A percentile compares a stretch with the other conserved stretches of the same genome.
These are phyloP conservation scores for Exutisphaerella laricina DNA, from an alignment of 2,329 filamentous ascomycete genomes.

Conservation along the genomic window DNA sequence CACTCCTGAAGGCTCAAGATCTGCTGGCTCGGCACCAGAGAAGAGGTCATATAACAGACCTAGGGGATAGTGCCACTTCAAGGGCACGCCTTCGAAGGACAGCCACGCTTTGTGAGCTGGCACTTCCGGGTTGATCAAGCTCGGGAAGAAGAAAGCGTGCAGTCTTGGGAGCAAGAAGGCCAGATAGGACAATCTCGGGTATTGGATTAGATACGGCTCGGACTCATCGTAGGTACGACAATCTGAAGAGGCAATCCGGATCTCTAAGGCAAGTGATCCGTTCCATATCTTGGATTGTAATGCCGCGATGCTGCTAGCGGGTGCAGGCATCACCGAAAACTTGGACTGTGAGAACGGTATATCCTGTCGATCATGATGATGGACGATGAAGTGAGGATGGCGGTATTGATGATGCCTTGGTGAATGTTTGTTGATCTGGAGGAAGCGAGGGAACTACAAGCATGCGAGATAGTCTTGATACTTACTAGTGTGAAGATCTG, in stretches of 20 bases:
- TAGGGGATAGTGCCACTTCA: conserved; percentile 68
- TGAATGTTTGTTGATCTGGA: not conserved
- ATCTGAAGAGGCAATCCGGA: conserved; percentile 53
- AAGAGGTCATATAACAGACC: conserved; percentile 67
- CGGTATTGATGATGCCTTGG: not conserved
- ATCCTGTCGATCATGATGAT: not conserved
- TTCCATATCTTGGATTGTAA: conserved; percentile 53
- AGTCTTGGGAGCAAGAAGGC: conserved; percentile 59
- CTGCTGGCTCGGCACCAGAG: conserved; percentile 50
- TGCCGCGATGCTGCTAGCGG: conserved; percentile 28
- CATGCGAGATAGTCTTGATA: not conserved
- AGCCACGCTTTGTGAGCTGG: conserved; percentile 55
- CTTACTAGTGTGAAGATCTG: not conserved
- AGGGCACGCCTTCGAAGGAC: conserved; percentile 60
- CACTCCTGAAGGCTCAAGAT: conserved; percentile 17
- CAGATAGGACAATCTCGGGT: conserved; percentile 62
- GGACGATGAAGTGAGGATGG: not conserved
- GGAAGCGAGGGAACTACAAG: too few species aligned
- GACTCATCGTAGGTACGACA: conserved; percentile 56
- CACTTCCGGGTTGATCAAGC: conserved; percentile 53
- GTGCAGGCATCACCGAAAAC: conserved; percentile 24
- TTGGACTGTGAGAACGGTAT: not conserved
- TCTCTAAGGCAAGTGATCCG: conserved; percentile 55
- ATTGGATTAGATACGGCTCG: conserved; percentile 57
- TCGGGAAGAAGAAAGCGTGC: conserved; percentile 56